phyloP scores from a whole-genome alignment of 2,329 filamentous ascomycete genomes.

The Paramyrothecium sp. region DNA sequence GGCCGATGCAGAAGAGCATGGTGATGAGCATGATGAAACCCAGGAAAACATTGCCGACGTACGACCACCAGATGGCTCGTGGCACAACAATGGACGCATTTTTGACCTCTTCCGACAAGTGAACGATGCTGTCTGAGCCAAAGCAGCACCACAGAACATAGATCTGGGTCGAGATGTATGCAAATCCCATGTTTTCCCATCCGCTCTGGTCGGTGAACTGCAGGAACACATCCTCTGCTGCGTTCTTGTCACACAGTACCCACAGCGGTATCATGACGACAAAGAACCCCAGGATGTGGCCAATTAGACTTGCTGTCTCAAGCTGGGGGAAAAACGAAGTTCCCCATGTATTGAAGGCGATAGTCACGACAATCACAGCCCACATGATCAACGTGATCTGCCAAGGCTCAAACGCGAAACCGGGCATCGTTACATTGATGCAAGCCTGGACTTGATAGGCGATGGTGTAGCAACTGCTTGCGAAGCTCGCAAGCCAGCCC shows the following conservation, averaged over 20 bases:
- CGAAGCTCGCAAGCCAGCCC: constrained; percentile 28
- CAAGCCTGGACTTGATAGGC: constrained; percentile 6
- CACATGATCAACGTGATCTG: constrained; percentile 27
- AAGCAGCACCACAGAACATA: constrained; percentile 1
- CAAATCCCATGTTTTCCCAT: constrained; percentile 4
- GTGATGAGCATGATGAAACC: constrained; percentile 19
- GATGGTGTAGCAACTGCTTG: constrained; percentile 10
- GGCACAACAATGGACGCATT: constrained; percentile 15
- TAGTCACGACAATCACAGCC: constrained; percentile 39
- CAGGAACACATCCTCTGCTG: constrained; percentile 24
- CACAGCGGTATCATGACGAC: constrained; percentile 34
- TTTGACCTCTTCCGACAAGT: constrained; percentile 15
- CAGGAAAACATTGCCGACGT: constrained; percentile 14
- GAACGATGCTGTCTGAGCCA: constrained; percentile 12
- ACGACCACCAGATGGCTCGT: constrained; percentile 12
- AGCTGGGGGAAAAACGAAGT: constrained; percentile 30
- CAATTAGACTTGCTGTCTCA: constrained; percentile 37
- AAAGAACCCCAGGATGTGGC: constrained; percentile 46
- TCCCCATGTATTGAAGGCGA: constrained; percentile 32
- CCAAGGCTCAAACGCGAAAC: constrained; percentile 15
- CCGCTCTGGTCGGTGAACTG: constrained; percentile 13
- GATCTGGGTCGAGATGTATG: constrained; percentile 1
- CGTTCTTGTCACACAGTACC: constrained; percentile 22
- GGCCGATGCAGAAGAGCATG: constrained; percentile 17
- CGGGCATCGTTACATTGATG: constrained; percentile 8